Evolutionary conservation across 352 stramenopile species (phyloP).

Genomic region (Discostella stelligera): DNA sequence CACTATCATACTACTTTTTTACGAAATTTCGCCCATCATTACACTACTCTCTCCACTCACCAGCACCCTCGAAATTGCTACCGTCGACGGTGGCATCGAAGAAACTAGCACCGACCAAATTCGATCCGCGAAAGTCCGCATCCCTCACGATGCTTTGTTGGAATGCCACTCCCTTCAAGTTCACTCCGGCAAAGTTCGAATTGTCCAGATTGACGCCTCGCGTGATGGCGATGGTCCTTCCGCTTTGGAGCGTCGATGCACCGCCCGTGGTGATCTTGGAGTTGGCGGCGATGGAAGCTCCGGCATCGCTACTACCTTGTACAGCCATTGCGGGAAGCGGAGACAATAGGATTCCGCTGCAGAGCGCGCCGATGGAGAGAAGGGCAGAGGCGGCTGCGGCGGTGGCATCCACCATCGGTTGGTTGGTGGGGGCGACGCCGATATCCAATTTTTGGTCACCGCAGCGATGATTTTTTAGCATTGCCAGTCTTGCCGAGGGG

Average conservation of each 20-base stretch:
- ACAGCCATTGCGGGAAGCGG: background rate
- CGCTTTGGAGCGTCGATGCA: constrained; percentile 73
- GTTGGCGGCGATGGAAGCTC: constrained; percentile 57
- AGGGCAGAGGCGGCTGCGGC: constrained; percentile 10
- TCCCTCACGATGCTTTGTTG: constrained; percentile 81
- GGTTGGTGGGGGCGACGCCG: background rate
- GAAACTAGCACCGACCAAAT: constrained; percentile 71
- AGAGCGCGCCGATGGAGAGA: constrained; percentile 8
- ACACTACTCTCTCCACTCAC: constrained; percentile 8
- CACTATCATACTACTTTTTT: background rate
- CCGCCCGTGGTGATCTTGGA: constrained; percentile 79
- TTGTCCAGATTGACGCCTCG: constrained; percentile 77
- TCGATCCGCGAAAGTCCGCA: constrained; percentile 65
- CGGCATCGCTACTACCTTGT: constrained; percentile 35
- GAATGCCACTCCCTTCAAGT: constrained; percentile 80
- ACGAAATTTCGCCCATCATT: constrained; percentile 2
- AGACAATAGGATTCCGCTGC: background rate
- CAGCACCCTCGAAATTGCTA: constrained; percentile 71
- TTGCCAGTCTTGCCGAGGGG: background rate
- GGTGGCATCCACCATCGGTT: background rate
- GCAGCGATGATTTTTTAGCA: no score
- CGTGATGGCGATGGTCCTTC: constrained; percentile 78
- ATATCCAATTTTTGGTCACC: background rate
- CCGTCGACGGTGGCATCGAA: constrained; percentile 82
- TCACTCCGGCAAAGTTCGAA: constrained; percentile 63